Evolutionary conservation across 306 rosid species (phyloP), one percentile per base, ranked within the genome.

Genomic region (Vigna reflexopilosa): DNA sequence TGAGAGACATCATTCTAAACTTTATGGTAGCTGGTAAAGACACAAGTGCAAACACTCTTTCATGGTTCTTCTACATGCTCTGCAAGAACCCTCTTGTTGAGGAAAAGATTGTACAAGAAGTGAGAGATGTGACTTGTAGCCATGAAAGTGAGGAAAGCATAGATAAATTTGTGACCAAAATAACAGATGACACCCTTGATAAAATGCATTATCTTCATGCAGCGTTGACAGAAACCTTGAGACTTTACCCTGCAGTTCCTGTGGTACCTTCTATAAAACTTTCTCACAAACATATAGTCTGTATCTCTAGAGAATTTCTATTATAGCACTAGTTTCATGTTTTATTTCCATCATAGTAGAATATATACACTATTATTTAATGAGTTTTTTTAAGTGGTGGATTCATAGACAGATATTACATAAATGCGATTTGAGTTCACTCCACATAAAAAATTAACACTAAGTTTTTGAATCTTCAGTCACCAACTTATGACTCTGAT

Each of bases 151-250:
- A 87, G 75, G 52, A 74, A 24, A 61, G 54, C 19, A 32, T 86
- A 1, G 86, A 93, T 44, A 89, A 80, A 19, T 87, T 87, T 70
- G 68, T 85, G 14, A 76, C 72, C 7, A 81, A 82, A 9, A 66
- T 93, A 76, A 88, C 84, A 7, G 93, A 93, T 28, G 84, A 58
- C 65, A 51, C 81, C 7, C 86, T 93, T 15, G 93, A 91, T 12
- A 72, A 82, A 76, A 89, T 93, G 97, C 98, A 91, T 42, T 89
- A 89, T 86, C 95, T 93, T 67, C 98, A 93, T 55, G 97, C 98
- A 5, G 72, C 97, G 15, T 16, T 93, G 32, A 81, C 98, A 6
- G 97, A 93, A 72, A 93, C 98, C 78, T 81, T 93, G 81, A 93
- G 93, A 83, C 84, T 93, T 6, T 89, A 91, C 73, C 95, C 98